These are phyloP conservation scores for Trichoderma sp. DNA, from an alignment of 2,329 filamentous ascomycete species.

Conservation along the genomic window DNA sequence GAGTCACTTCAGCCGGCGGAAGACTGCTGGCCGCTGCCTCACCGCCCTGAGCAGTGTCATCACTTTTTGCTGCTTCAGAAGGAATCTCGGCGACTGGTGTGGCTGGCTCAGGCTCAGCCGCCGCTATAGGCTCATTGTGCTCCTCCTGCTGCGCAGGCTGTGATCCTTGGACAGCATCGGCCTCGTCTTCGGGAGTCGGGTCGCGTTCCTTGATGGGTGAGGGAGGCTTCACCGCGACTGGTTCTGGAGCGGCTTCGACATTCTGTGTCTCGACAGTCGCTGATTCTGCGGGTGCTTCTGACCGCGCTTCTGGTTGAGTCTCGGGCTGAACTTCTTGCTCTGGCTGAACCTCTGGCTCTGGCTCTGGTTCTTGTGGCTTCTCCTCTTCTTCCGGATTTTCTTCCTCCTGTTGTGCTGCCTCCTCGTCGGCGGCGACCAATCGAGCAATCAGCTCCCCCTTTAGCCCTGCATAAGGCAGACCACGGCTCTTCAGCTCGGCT, in stretches of 20 bases:
- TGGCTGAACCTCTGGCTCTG: background rate
- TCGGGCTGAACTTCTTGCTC: background rate
- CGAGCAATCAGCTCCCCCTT: constrained; percentile 72
- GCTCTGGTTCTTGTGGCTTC: constrained; percentile 6
- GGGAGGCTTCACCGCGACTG: background rate
- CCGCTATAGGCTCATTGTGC: constrained; percentile 26
- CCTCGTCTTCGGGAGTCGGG: constrained; percentile 23
- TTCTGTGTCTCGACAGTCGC: background rate
- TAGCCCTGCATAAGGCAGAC: constrained; percentile 68
- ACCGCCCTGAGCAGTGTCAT: constrained; percentile 16
- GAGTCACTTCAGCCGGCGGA: background rate
- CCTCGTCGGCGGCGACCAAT: constrained; percentile 45
- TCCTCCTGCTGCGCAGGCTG: constrained; percentile 26
- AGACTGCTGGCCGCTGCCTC: constrained; percentile 10
- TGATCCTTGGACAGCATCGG: constrained; percentile 24
- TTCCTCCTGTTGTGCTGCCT: constrained; percentile 13
- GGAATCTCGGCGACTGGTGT: background rate
- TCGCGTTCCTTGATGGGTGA: background rate
- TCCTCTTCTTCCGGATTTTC: background rate
- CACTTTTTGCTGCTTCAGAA: constrained; percentile 4
- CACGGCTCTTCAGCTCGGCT: constrained; percentile 70
- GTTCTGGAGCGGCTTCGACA: background rate
- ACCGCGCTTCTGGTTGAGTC: background rate
- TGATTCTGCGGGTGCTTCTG: background rate
- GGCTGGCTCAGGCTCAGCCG: constrained; percentile 4